These are phyloP conservation scores for Thalassia testudinum DNA, from an alignment of 116 monocot genomes.

Conservation along the genomic window DNA sequence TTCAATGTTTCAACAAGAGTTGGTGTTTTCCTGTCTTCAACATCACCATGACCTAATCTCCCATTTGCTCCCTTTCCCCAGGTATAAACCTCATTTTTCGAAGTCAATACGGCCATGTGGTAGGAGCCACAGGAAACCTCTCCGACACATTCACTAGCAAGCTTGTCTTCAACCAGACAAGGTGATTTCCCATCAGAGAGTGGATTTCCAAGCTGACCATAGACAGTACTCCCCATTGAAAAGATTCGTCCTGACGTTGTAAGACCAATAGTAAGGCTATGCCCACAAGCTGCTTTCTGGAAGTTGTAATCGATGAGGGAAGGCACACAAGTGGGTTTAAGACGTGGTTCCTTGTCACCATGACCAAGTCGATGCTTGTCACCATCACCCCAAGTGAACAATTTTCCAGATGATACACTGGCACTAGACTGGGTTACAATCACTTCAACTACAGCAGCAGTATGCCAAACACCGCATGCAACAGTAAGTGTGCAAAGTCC, in stretches of 20 bases:
- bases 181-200: conserved; percentile 69
- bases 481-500: conserved; percentile 63
- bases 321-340: conserved; percentile 76
- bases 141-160: conserved; percentile 31
- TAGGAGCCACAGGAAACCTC: conserved; percentile 77
- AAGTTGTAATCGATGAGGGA: conserved; percentile 79
- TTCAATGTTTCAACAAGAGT: conserved; percentile 69
- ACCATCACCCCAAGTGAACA: conserved; percentile 96
- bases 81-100: conserved; percentile 52
- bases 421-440: conserved; percentile 33
- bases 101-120: conserved; percentile 69
- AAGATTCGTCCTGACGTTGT: conserved; percentile 55
- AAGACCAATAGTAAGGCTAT: conserved; percentile 65
- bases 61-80: conserved; percentile 94
- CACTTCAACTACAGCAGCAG: conserved; percentile 73
- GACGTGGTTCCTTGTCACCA: conserved; percentile 66
- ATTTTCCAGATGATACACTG: conserved; percentile 46
- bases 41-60: conserved; percentile 78
- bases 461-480: conserved; percentile 93
- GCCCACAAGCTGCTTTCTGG: conserved; percentile 67
- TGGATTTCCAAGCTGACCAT: conserved; percentile 86
- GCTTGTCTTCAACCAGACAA: conserved; percentile 57
- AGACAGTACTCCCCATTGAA: conserved; percentile 73
- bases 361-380: conserved; percentile 79
- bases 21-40: conserved; percentile 72